phyloP scores from a whole-genome alignment of 495 filamentous ascomycete genomes.

The Hypoxylon intermedium region DNA sequence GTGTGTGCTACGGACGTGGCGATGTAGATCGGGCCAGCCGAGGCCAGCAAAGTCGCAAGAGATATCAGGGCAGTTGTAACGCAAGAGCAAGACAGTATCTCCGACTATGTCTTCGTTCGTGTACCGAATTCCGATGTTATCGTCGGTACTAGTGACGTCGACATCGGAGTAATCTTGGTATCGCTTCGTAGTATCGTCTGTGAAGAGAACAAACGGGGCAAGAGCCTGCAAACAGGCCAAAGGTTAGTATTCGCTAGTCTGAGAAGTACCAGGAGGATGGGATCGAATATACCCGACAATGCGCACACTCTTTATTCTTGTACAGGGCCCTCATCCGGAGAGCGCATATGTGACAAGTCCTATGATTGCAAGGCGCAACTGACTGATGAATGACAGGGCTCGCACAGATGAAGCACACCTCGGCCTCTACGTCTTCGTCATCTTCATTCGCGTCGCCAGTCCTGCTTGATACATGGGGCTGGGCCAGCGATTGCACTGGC shows the following conservation, averaged over 20 bases:
- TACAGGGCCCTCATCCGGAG: constrained; percentile 89
- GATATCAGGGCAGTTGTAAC: constrained; percentile 90
- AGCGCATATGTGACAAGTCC: constrained; percentile 94
- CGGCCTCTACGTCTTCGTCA: constrained; percentile 67
- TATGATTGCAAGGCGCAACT: constrained; percentile 91
- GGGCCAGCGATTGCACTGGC: not conserved
- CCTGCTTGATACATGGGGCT: constrained; percentile 9
- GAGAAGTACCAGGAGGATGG: too few relatives aligned
- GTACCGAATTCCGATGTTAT: constrained; percentile 88
- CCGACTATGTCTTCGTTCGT: constrained; percentile 84
- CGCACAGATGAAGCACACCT: constrained; percentile 97
- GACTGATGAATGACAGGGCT: constrained; percentile 82
- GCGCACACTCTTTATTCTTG: constrained; percentile 92
- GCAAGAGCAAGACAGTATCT: constrained; percentile 85
- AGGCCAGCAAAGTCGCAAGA: constrained; percentile 88
- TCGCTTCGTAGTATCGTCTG: constrained; percentile 76
- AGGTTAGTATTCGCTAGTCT: constrained; percentile 43
- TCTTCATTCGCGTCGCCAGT: constrained; percentile 20
- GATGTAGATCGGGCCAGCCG: constrained; percentile 91
- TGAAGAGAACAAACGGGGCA: constrained; percentile 87
- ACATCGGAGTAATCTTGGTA: constrained; percentile 79
- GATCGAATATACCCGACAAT: constrained; percentile 79
- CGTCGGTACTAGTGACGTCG: constrained; percentile 77
- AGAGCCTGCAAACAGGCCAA: constrained; percentile 66
- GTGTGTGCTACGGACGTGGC: constrained; percentile 83